Evolutionary conservation across 2,329 filamentous ascomycete species (phyloP).

Genomic region (Leptosphaerulina australis): DNA sequence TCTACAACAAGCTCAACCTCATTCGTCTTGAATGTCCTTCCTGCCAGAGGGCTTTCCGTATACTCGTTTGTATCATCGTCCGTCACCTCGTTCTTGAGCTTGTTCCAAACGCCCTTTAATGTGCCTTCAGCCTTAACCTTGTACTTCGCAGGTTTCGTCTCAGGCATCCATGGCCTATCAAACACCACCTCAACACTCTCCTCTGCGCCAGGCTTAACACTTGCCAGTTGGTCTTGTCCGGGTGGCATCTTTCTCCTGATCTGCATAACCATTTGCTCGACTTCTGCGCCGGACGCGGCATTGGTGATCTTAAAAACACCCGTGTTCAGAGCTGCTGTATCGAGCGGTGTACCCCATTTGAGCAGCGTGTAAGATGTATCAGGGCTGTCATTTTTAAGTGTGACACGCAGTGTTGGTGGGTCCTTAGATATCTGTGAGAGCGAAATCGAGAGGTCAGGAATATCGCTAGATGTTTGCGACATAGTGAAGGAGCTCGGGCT

Average conservation of each 20-base stretch:
- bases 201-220: constrained; percentile 43
- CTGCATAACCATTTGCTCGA: constrained; percentile 41
- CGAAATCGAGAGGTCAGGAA: constrained; percentile 39
- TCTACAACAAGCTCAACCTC: constrained; percentile 23
- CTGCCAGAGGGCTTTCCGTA: constrained; percentile 31
- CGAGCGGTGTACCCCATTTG: constrained; percentile 51
- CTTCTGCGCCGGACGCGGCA: constrained; percentile 31
- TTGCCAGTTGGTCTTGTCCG: constrained; percentile 42
- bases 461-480: constrained; percentile 23
- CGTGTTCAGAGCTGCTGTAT: constrained; percentile 46
- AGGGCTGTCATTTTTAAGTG: constrained; percentile 45
- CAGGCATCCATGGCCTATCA: constrained; percentile 47
- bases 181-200: constrained; percentile 47
- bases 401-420: constrained; percentile 45
- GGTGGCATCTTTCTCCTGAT: constrained; percentile 49
- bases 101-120: constrained; percentile 48
- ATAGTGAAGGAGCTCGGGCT: constrained; percentile 30
- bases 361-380: constrained; percentile 45
- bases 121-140: constrained; percentile 44
- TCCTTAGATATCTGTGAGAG: constrained; percentile 37
- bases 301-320: constrained; percentile 47
- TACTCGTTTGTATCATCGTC: constrained; percentile 38
- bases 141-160: constrained; percentile 44
- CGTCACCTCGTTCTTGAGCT: constrained; percentile 27
- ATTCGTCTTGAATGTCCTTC: constrained; percentile 33